A percentile compares a stretch with the other conserved stretches of the same genome.
Evolutionary conservation across 768 basidiomycete genomes (phyloP).

Genomic region (Mycena belliarum): DNA sequence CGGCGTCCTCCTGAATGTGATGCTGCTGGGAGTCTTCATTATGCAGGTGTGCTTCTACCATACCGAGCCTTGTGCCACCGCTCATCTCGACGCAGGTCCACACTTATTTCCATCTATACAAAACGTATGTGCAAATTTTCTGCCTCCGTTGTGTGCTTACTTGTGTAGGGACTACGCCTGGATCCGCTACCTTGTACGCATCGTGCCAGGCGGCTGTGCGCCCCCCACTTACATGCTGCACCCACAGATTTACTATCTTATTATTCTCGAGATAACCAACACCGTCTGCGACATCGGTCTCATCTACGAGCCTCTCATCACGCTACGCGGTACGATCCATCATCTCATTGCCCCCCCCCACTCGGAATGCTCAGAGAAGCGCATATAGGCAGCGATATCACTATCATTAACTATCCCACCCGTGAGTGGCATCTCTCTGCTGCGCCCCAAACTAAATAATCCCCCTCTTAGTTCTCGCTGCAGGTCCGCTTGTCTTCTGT

Average conservation of each 20-base stretch:
- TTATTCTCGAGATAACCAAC: constrained; percentile 16
- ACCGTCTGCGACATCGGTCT: constrained; percentile 14
- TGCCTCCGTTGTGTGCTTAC: not conserved
- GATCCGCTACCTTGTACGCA: constrained; percentile 9
- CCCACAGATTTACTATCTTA: constrained; percentile 12
- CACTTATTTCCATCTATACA: constrained; percentile 20
- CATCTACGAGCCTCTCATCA: constrained; percentile 20
- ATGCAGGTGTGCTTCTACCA: constrained; percentile 1
- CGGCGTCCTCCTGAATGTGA: constrained; percentile 20
- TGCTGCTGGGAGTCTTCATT: constrained; percentile 18
- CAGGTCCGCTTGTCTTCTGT: not conserved
- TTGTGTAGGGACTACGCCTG: constrained; percentile 4
- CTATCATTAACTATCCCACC: not conserved
- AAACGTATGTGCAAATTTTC: constrained; percentile 16
- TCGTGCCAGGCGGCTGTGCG: not conserved
- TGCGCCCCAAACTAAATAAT: no score
- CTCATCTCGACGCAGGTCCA: constrained; percentile 1
- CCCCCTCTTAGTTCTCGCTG: not conserved
- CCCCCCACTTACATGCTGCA: not conserved
- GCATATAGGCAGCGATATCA: constrained; percentile 1
- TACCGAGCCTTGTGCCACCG: not conserved
- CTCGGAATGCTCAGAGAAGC: not conserved
- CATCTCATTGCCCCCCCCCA: not conserved
- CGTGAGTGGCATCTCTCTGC: not conserved
- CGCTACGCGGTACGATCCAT: constrained; percentile 1